Base-by-base conservation (phyloP, 495 filamentous ascomycete genomes). In the Letharia columbiana region DNA sequence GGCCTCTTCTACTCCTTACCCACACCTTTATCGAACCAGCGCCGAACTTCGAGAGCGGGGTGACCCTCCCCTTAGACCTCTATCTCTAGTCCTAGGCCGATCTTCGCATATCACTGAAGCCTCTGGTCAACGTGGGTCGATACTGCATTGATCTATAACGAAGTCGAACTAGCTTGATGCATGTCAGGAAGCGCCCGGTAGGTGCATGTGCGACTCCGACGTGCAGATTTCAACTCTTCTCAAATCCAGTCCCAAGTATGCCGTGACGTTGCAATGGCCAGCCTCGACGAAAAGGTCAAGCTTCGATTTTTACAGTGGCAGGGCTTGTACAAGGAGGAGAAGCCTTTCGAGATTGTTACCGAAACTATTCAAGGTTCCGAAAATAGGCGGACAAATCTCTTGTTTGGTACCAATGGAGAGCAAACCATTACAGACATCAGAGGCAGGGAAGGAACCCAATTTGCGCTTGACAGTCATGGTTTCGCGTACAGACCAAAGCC, bases 361-460 rank as follows among this genome's bases (percentile, higher is more conserved):
- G 65, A 62, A 3, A 40, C 20, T 5, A 41, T 47, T 20, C 45
- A 62, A 31, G 59, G 50, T 20, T 23, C 47, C 20, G 33, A 50
- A 63, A 60, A 41, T 35, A 45, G 39, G 39, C 44, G 41, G 28
- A 63, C 65, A 20, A 67, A 67, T 44, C 37, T 67, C 31, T 1
- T 42, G 3, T 63, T 67, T 20, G 33, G 82, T 66, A 37, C 79
- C 75, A n/a, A 75, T 77, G 63, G 80, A 81, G 76, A 82, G 80
- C 67, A 77, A 78, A 10, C 42, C 31, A 62, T 80, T 77, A 1
- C 80, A 57, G 11, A 81, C 74, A 63, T 82, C 80, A 65, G 76
- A 80, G 67, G 44, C 31, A 31, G 57, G 8, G 62, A 58, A 44
- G 31, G n/a, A 13, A 18, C n/a, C 17, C n/a, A 54, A 5, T 69